Conservation (phyloP, 345 rosid species). For the Syzygium aromaticum region DNA sequence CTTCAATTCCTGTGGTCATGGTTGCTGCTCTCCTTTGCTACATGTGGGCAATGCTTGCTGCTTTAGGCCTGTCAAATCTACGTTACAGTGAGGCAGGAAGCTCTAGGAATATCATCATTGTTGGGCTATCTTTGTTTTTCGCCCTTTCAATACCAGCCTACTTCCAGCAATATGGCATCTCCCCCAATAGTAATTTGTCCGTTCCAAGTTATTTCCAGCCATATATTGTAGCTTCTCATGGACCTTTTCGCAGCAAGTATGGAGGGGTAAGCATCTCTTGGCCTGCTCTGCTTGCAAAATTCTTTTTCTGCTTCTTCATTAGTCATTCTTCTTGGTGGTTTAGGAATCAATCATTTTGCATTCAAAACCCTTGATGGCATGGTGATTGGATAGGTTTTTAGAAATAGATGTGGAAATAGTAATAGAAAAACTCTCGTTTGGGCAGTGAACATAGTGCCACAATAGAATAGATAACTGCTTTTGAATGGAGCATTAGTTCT, state of each 20-base stretch:
- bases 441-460: not conserved
- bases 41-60: constrained; percentile 98
- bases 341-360: not conserved
- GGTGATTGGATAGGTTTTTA: not conserved
- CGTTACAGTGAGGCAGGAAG: constrained; percentile 99
- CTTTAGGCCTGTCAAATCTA: constrained; percentile 87
- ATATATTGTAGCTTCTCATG: constrained; percentile 80
- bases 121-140: constrained; percentile 79
- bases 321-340: not conserved
- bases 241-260: constrained; percentile 64
- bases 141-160: constrained; percentile 88
- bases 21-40: constrained; percentile 96
- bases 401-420: not conserved
- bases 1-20: constrained; percentile 93
- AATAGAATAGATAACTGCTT: not conserved
- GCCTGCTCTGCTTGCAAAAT: not conserved
- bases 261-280: constrained; percentile 51
- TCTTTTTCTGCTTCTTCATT: not conserved
- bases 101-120: constrained; percentile 87
- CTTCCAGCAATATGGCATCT: constrained; percentile 88
- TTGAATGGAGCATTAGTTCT: not conserved
- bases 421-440: not conserved
- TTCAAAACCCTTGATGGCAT: not conserved
- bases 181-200: constrained; percentile 63
- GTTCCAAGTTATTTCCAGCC: constrained; percentile 90